These are phyloP conservation scores for Trichoderma erinaceum DNA, from an alignment of 495 filamentous ascomycete species.

Conservation along the genomic window DNA sequence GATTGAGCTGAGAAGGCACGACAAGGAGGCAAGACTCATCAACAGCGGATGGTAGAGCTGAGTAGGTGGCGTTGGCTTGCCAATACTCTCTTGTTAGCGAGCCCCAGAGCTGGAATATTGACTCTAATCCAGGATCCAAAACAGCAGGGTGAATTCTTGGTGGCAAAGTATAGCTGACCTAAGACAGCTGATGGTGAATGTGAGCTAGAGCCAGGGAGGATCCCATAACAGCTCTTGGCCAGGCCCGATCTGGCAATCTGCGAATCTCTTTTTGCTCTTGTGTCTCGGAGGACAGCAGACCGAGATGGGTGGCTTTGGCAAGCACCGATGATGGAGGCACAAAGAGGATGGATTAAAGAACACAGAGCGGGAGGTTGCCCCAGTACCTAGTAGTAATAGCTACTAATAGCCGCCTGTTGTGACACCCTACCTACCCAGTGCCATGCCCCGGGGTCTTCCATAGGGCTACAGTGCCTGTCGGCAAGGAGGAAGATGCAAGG, in stretches of 20 bases:
- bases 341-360: not conserved
- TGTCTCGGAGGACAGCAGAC: not conserved
- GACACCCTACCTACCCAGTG: not conserved
- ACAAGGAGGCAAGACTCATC: not conserved
- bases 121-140: not conserved
- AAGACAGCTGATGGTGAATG: conserved; percentile 14
- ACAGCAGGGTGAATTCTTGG: not conserved
- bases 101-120: not conserved
- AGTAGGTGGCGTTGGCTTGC: conserved; percentile 4
- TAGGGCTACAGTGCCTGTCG: conserved; percentile 13
- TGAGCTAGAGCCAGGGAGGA: not conserved
- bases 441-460: not conserved
- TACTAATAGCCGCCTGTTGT: conserved; percentile 8
- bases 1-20: not conserved
- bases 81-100: conserved; percentile 1
- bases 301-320: not conserved
- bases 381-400: not conserved
- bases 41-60: not conserved
- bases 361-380: conserved; percentile 3
- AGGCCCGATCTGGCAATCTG: conserved; percentile 4
- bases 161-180: conserved; percentile 12
- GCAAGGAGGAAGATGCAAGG: not conserved
- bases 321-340: conserved; percentile 5
- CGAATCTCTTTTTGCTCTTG: not conserved
- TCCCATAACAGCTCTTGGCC: conserved; percentile 8